Base-by-base conservation (phyloP, 192 early-diverging fungal species). In the Cetraspora pellucida region DNA sequence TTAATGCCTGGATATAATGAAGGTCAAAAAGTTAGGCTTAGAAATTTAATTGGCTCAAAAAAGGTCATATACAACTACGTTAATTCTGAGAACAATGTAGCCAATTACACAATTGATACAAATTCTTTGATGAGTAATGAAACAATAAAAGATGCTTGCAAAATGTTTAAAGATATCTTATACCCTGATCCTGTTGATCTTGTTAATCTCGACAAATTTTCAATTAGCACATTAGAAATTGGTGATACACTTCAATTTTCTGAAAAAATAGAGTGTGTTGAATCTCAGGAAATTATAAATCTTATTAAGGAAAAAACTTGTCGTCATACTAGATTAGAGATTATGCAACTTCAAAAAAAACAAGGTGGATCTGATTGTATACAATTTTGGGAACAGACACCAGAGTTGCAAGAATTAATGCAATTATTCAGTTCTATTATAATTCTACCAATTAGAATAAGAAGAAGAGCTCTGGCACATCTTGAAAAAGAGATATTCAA, bases 301-400 rank as follows among this genome's bases (percentile, higher is more conserved):
- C 68, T 66, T 76, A 65, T 76, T 28, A 27, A 47, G 23, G 44
- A 76, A 45, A 61, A n/a, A 43, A 66, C 74, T 45, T 76, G 74
- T 50, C 50, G 28, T 19, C 11, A 61, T 14, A 76, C 37, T 50
- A 76, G 44, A 46, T 25, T 65, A 10, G 3, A 65, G 27, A 25
- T 66, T 30, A 66, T 76, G 74, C 74, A 64, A 28, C 55, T 76
- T 76, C 74, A 76, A 66, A 76, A 13, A 76, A 47, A 25, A 21
- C 45, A 25, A 58, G 9, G 28, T 16, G 25, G 25, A 14, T 1
- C 67, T 5, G 9, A 76, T 11, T 65, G 27, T 67, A 7, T 66
- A 11, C 63, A 66, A 68, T 25, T 76, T 45, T 76, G 74, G 74
- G 14, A 66, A 52, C 3, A 44, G n/a, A 76, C 70, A 23, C 5